Conservation (phyloP, 164 flowering plant species). For the Kingdonia uniflora region DNA sequence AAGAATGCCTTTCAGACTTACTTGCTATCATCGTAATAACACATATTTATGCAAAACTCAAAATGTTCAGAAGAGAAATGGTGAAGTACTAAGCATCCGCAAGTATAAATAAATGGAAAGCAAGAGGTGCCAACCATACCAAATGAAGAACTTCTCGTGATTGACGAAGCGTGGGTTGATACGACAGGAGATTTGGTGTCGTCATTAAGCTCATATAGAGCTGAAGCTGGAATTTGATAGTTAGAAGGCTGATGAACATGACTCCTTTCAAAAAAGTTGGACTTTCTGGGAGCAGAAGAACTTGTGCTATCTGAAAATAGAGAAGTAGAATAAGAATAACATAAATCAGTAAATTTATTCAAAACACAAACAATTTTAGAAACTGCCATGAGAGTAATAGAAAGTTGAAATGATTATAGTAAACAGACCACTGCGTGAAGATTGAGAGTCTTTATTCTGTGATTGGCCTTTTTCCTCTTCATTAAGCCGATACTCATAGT, state of each 20-base stretch:
- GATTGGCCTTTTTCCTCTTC: conserved; percentile 71
- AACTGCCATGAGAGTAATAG: not conserved
- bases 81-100: too few species aligned
- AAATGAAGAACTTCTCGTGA: conserved; percentile 15
- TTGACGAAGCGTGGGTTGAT: conserved; percentile 18
- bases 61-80: too few species aligned
- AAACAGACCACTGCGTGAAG: conserved; percentile 40
- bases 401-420: too few species aligned
- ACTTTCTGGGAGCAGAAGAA: conserved; percentile 20
- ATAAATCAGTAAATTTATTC: not conserved
- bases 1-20: too few species aligned
- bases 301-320: conserved; percentile 20
- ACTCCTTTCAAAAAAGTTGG: conserved; percentile 31
- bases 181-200: conserved; percentile 18
- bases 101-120: not conserved
- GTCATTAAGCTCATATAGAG: conserved; percentile 58
- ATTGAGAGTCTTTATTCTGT: conserved; percentile 33
- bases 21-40: too few species aligned
- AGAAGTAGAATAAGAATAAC: not conserved
- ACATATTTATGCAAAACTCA: too few species aligned
- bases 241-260: conserved; percentile 18
- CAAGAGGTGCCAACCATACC: conserved; percentile 9
- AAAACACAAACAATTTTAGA: too few species aligned
- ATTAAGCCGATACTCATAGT: conserved; percentile 67
- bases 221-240: conserved; percentile 87